Conservation (phyloP, 352 stramenopile genomes). For the Pythium vanterpoolii region DNA sequence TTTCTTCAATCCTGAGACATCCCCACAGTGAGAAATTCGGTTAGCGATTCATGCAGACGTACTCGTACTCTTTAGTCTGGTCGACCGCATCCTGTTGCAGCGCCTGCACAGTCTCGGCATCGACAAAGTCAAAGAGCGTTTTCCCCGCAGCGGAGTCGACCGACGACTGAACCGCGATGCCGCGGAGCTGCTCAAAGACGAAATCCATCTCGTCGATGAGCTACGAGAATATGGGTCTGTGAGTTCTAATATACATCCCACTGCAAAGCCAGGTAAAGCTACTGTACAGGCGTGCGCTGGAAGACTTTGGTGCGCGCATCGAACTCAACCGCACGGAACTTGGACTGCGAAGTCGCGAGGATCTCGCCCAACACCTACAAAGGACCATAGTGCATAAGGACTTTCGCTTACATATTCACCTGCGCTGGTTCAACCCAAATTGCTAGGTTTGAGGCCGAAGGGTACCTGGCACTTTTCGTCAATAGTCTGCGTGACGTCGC, state of each 20-base stretch:
- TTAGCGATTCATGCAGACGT: neutral
- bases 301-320: slow-evolving; percentile 52
- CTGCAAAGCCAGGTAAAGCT: neutral
- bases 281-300: slow-evolving; percentile 44
- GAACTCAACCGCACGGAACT: slow-evolving; percentile 43
- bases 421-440: neutral
- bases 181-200: slow-evolving; percentile 67
- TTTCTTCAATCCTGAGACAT: slow-evolving; percentile 55
- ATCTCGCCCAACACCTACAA: slow-evolving; percentile 60
- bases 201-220: slow-evolving; percentile 69
- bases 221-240: too few relatives aligned
- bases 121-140: slow-evolving; percentile 84
- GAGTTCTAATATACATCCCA: neutral
- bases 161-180: slow-evolving; percentile 37
- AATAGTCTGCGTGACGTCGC: slow-evolving; percentile 64
- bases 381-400: neutral
- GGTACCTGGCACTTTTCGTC: slow-evolving; percentile 66
- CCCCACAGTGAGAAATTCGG: neutral
- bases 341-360: slow-evolving; percentile 54
- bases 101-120: slow-evolving; percentile 75
- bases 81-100: slow-evolving; percentile 74
- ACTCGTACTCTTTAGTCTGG: slow-evolving; percentile 56
- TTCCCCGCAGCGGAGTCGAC: slow-evolving; percentile 41
- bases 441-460: neutral
- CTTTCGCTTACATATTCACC: neutral